Evolutionary conservation across 23 red algal species (phyloP).

Genomic region (Gracilariopsis chorda): DNA sequence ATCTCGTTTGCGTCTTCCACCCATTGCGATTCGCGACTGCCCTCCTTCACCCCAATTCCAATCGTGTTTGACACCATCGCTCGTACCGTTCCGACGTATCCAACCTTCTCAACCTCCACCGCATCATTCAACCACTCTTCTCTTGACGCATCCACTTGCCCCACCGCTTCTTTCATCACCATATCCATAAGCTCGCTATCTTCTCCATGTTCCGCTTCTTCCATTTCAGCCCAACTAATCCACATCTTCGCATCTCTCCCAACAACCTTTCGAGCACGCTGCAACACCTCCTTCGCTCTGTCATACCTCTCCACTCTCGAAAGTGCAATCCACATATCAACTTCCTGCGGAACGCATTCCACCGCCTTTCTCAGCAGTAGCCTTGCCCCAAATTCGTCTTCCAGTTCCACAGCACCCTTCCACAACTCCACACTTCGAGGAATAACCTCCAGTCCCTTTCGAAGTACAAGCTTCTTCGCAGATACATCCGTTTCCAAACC

Average conservation of each 20-base stretch:
- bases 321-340: constrained; percentile 88
- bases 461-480: constrained; percentile 49
- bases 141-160: constrained; percentile 21
- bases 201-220: constrained; percentile 57
- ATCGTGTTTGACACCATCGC: constrained; percentile 28
- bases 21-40: constrained; percentile 25
- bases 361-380: constrained; percentile 66
- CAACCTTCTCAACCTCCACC: constrained; percentile 13
- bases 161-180: constrained; percentile 44
- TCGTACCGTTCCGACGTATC: constrained; percentile 27
- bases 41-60: constrained; percentile 32
- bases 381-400: constrained; percentile 39
- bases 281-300: constrained; percentile 45
- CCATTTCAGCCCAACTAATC: constrained; percentile 69
- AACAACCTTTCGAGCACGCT: constrained; percentile 44
- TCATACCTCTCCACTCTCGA: constrained; percentile 58
- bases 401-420: constrained; percentile 75
- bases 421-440: constrained; percentile 54
- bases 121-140: constrained; percentile 63
- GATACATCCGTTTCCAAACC: constrained; percentile 45
- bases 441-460: constrained; percentile 86
- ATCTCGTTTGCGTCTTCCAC: constrained; percentile 69
- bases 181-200: not conserved
- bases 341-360: constrained; percentile 66
- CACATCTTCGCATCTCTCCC: constrained; percentile 54